phyloP scores from a whole-genome alignment of 176 grass and related monocot species.

The Phyllostachys edulis region DNA sequence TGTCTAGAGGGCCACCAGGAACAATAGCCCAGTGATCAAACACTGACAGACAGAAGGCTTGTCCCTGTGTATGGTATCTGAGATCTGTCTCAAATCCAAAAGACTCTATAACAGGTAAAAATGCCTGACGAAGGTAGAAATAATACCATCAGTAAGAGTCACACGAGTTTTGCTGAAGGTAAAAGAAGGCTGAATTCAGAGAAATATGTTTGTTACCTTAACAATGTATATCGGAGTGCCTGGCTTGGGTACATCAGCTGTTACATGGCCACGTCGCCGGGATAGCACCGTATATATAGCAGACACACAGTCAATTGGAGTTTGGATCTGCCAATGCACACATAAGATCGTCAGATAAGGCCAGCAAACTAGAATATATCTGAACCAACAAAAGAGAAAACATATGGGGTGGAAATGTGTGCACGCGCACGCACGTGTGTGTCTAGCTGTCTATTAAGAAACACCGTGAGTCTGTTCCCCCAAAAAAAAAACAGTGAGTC shows the following conservation, averaged over 20 bases:
- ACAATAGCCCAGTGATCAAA: slow-evolving; percentile 99
- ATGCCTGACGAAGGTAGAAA: slow-evolving; percentile 55
- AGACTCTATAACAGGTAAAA: slow-evolving; percentile 95
- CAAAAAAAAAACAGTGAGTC: neutral
- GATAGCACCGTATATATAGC: slow-evolving; percentile 97
- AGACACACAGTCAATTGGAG: slow-evolving; percentile 96
- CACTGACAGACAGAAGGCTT: slow-evolving; percentile 91
- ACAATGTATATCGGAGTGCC: slow-evolving; percentile 92
- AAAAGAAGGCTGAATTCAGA: slow-evolving; percentile 4
- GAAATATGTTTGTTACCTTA: slow-evolving; percentile 51
- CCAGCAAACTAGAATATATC: slow-evolving; percentile 22
- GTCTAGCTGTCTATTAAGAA: neutral
- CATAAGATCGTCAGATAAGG: slow-evolving; percentile 21
- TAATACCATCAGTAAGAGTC: slow-evolving; percentile 16
- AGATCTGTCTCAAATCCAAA: slow-evolving; percentile 99
- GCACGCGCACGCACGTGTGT: no score
- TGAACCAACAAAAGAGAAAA: neutral
- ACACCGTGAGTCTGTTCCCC: neutral
- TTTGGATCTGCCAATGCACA: slow-evolving; percentile 80
- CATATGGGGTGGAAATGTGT: neutral
- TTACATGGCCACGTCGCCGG: slow-evolving; percentile 87
- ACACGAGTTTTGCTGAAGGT: neutral
- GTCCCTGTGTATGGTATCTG: slow-evolving; percentile 93
- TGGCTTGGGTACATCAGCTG: slow-evolving; percentile 90
- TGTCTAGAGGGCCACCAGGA: slow-evolving; percentile 95